These are phyloP conservation scores for Suhomyces maxii DNA, from an alignment of 1,139 yeast genomes.

Conservation along the genomic window DNA sequence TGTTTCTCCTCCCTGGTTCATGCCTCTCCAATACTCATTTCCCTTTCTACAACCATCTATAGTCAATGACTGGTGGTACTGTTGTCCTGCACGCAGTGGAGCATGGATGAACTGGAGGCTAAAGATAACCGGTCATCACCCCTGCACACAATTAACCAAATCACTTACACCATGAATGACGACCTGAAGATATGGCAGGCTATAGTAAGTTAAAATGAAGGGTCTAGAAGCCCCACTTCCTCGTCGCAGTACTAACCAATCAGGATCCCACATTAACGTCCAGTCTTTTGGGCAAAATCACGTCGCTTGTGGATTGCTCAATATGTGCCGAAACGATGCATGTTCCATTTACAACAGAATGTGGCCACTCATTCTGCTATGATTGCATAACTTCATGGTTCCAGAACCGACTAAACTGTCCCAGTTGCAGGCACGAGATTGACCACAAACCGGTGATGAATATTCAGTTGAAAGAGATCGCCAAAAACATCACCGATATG, in stretches of 20 bases:
- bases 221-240: neutral
- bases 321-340: constrained; percentile 49
- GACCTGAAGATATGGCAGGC: constrained; percentile 14
- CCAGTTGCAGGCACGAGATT: constrained; percentile 51
- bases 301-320: constrained; percentile 37
- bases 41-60: too few species aligned
- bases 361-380: constrained; percentile 50
- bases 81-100: too few species aligned
- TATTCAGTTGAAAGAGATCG: constrained; percentile 41
- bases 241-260: constrained; percentile 11
- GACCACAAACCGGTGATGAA: constrained; percentile 46
- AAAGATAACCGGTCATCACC: neutral
- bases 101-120: too few species aligned
- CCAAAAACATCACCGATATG: constrained; percentile 30
- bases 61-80: too few species aligned
- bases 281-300: constrained; percentile 24
- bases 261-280: constrained; percentile 20
- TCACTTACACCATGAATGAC: constrained; percentile 3
- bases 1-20: too few species aligned
- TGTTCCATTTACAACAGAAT: constrained; percentile 41
- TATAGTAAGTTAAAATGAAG: constrained; percentile 15
- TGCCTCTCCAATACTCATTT: too few species aligned
- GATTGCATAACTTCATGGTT: constrained; percentile 56
- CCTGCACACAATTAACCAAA: constrained; percentile 3
- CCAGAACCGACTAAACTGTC: constrained; percentile 50